Base-by-base conservation (phyloP, 2,329 filamentous ascomycete genomes). In the Blastomyces percursus region DNA sequence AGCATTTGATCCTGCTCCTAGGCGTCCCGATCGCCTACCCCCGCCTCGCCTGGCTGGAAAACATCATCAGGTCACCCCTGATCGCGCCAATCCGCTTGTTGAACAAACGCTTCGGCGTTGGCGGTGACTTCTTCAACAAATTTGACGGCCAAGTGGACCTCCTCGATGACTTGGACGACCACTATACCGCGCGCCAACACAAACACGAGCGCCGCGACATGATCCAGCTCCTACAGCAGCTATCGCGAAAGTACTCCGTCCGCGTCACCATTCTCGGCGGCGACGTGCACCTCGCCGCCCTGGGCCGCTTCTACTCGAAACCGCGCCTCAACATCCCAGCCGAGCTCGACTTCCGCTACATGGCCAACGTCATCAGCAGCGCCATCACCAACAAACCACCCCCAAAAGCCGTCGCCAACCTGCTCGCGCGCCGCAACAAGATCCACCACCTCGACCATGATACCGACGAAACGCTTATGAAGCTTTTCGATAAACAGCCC, bases 11-110 rank as follows among this genome's bases (percentile, higher is more conserved):
- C 48, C 74, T 87, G 27, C 75, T 87, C 12, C 77, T 87, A 1
- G 88, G 88, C 62, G 85, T 89, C 27, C 90, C 91, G 0, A 93
- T 95, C 68, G 78, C 79, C 1, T 81, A 83, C 66, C 81, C 80
- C 1, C 90, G 93, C 68, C 81, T 96, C 61, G 94, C 92, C n/a
- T 96, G 93, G 93, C 81, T 96, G 4, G 93, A 97, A 73, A 96
- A 96, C 71, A 89, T 96, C 63, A 84, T 97, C 68, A 83, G 84
- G 19, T 95, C 90, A 64, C 92, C 93, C 0, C 68, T 96, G 30
- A 92, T 96, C 71, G 91, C 88, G 0, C 91, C 92, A 0, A 85
- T 96, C 71, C 92, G 91, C 71, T 87, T 97, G 66, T 74, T 96
- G 69, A 94, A 96, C 79, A 89, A 92, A 73, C 85, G 92, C 32